These are phyloP conservation scores for Casaregolazyma lundiana DNA, from an alignment of 1,139 yeast genomes.

Conservation along the genomic window DNA sequence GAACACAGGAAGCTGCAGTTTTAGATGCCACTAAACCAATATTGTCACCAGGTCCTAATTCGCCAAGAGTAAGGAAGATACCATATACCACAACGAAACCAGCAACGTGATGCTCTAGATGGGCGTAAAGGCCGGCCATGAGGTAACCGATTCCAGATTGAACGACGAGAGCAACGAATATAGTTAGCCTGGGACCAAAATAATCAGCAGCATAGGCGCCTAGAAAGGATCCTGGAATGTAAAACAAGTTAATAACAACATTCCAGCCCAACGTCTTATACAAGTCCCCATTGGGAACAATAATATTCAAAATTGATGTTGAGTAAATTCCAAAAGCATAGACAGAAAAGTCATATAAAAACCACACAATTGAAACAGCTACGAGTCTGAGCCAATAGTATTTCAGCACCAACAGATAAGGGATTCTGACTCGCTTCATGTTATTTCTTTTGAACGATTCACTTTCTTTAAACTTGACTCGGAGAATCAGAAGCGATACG, in stretches of 20 bases:
- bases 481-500: constrained; percentile 62
- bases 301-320: constrained; percentile 51
- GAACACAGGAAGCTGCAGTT: constrained; percentile 77
- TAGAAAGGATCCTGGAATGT: constrained; percentile 79
- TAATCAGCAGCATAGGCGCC: constrained; percentile 79
- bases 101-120: constrained; percentile 56
- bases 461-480: constrained; percentile 69
- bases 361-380: constrained; percentile 75
- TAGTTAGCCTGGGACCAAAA: constrained; percentile 78
- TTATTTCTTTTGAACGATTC: constrained; percentile 62
- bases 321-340: constrained; percentile 85
- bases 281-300: constrained; percentile 54
- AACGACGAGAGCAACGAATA: constrained; percentile 57
- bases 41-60: constrained; percentile 90
- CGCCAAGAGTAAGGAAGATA: constrained; percentile 78
- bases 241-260: constrained; percentile 78
- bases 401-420: constrained; percentile 62
- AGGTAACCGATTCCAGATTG: constrained; percentile 78
- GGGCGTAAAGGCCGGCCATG: constrained; percentile 69
- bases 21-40: constrained; percentile 83
- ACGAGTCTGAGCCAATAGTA: constrained; percentile 78
- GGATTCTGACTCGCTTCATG: constrained; percentile 60
- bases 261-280: constrained; percentile 87
- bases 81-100: constrained; percentile 83
- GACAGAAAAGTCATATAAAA: constrained; percentile 77